These are phyloP conservation scores for Mallotus repandus DNA, from an alignment of 441 rosid genomes.

Conservation along the genomic window DNA sequence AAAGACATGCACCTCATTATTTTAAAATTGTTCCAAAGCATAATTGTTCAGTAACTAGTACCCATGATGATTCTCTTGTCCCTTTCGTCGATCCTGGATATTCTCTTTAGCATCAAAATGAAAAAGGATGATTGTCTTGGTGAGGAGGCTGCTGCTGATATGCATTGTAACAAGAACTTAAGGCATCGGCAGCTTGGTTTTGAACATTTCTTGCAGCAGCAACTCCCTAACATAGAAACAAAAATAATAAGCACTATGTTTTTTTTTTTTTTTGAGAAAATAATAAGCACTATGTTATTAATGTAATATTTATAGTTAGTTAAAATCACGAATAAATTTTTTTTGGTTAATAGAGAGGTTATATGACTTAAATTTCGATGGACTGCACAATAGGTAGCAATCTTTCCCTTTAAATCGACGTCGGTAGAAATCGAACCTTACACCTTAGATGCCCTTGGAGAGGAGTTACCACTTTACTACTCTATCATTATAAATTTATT, in stretches of 20 bases:
- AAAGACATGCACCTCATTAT: neutral
- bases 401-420: no score
- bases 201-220: neutral
- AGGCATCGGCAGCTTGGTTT: neutral
- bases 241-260: neutral
- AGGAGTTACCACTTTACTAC: no score
- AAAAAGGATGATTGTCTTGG: constrained; percentile 8
- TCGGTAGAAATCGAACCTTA: no score
- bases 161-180: neutral
- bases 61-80: constrained; percentile 5
- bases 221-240: constrained; percentile 6
- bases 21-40: no score
- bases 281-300: neutral
- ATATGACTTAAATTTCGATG: no score
- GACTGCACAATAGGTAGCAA: no score
- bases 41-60: no score
- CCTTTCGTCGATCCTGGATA: constrained; percentile 2
- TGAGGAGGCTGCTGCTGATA: neutral
- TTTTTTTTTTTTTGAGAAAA: no score
- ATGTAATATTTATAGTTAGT: neutral
- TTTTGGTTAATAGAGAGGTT: no score
- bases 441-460: no score
- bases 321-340: no score
- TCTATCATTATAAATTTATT: no score
- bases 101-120: constrained; percentile 14